These are phyloP conservation scores for Colletotrichum sp. DNA, from an alignment of 2,329 filamentous ascomycete species.

Conservation along the genomic window DNA sequence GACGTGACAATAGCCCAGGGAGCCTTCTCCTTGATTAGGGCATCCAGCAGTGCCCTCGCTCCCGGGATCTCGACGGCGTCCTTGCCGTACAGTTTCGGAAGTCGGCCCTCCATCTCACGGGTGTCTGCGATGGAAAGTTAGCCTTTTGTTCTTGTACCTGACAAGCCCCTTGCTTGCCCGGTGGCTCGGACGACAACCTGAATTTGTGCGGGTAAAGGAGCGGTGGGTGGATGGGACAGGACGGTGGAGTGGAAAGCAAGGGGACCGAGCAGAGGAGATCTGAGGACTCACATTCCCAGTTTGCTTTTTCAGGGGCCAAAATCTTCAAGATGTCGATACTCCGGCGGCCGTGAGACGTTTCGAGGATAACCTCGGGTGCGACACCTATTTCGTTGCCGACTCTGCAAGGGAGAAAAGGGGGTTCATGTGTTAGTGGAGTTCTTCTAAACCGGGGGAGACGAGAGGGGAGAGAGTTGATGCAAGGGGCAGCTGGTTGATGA, in stretches of 20 bases:
- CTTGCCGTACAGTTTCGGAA: conserved; percentile 77
- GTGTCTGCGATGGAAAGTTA: conserved; percentile 63
- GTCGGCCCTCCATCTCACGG: conserved; percentile 74
- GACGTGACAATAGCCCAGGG: conserved; percentile 91
- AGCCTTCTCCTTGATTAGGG: conserved; percentile 64
- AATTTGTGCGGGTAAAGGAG: background rate
- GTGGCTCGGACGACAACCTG: background rate
- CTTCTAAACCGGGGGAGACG: background rate
- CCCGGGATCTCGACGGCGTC: conserved; percentile 89
- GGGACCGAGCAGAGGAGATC: background rate
- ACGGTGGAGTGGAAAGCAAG: background rate
- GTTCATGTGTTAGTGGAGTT: conserved; percentile 14
- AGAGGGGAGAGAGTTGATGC: background rate
- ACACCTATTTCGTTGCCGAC: conserved; percentile 84
- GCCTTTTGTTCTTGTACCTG: background rate
- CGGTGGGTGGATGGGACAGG: background rate
- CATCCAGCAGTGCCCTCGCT: conserved; percentile 71
- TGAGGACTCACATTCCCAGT: conserved; percentile 81
- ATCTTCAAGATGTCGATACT: conserved; percentile 85
- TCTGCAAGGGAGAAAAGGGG: conserved; percentile 42
- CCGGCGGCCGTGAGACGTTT: conserved; percentile 88
- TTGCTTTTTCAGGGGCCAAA: conserved; percentile 84
- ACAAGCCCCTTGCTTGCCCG: background rate
- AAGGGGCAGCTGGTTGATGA: background rate
- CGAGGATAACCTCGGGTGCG: conserved; percentile 81